Evolutionary conservation across 83 land plant species (phyloP).

Genomic region (Picea abies): DNA sequence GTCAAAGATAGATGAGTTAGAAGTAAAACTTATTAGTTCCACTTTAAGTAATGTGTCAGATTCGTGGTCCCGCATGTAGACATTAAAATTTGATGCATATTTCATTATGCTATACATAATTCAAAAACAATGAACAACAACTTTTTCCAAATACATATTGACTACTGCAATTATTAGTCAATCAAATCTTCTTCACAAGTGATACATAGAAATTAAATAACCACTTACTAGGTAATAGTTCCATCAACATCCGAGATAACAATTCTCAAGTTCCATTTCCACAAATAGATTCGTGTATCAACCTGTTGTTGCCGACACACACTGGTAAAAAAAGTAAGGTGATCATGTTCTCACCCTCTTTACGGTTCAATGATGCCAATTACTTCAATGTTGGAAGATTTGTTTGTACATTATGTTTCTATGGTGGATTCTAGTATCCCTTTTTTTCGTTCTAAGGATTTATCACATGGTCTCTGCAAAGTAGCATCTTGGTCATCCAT

Average conservation of each 20-base stretch:
- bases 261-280: slow-evolving; percentile 33
- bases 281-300: slow-evolving; percentile 32
- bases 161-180: neutral
- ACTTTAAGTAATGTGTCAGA: neutral
- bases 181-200: too few species aligned
- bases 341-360: slow-evolving; percentile 29
- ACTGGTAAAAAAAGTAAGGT: slow-evolving; percentile 27
- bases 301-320: slow-evolving; percentile 33
- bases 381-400: slow-evolving; percentile 26
- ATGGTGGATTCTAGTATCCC: neutral
- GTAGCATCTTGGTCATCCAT: too few species aligned
- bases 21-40: neutral
- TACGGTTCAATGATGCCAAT: slow-evolving; percentile 27
- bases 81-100: neutral
- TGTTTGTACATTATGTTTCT: slow-evolving; percentile 12
- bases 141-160: neutral
- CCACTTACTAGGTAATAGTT: slow-evolving; percentile 30
- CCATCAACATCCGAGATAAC: slow-evolving; percentile 40
- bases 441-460: too few species aligned
- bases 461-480: too few species aligned
- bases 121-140: neutral
- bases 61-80: neutral
- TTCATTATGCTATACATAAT: neutral
- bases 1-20: neutral
- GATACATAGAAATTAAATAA: too few species aligned